Evolutionary conservation across 192 early-diverging fungal genomes (phyloP).

Genomic region (Mortierella hygrophila): DNA sequence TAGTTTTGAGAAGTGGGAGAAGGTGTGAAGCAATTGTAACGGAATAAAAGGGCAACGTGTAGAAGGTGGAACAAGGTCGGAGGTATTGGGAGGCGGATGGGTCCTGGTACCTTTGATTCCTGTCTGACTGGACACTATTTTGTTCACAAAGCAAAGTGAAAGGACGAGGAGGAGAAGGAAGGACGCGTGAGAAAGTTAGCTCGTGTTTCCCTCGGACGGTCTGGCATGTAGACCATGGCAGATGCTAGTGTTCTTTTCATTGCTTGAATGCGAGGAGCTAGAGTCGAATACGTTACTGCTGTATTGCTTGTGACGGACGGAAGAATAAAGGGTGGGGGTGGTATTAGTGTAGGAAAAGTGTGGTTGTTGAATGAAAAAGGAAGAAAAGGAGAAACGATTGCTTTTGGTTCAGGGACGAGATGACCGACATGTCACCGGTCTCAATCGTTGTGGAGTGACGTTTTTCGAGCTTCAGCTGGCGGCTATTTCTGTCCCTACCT

Average conservation of each 20-base stretch:
- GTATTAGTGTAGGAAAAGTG: neutral
- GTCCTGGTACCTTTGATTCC: slow-evolving; percentile 45
- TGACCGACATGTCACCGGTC: too few relatives aligned
- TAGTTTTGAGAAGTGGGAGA: neutral
- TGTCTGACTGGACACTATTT: slow-evolving; percentile 49
- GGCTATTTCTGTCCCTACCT: too few relatives aligned
- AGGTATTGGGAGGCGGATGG: neutral
- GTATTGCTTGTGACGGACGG: too few relatives aligned
- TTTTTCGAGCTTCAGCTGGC: too few relatives aligned
- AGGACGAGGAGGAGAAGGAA: neutral
- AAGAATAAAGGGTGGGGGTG: too few relatives aligned
- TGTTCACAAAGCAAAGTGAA: neutral
- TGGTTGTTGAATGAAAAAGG: neutral
- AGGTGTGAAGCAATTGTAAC: neutral
- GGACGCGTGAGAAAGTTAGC: neutral
- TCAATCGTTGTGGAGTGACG: too few relatives aligned
- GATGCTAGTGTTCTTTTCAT: too few relatives aligned
- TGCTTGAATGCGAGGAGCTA: too few relatives aligned
- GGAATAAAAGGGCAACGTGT: neutral
- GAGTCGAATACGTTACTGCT: too few relatives aligned
- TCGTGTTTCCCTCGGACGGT: neutral
- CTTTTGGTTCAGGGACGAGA: too few relatives aligned
- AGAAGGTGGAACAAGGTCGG: neutral
- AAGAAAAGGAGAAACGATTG: slow-evolving; percentile 4
- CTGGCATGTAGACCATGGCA: too few relatives aligned